Evolutionary conservation across 2,329 filamentous ascomycete genomes (phyloP).

Genomic region (Dactylellina sp.): DNA sequence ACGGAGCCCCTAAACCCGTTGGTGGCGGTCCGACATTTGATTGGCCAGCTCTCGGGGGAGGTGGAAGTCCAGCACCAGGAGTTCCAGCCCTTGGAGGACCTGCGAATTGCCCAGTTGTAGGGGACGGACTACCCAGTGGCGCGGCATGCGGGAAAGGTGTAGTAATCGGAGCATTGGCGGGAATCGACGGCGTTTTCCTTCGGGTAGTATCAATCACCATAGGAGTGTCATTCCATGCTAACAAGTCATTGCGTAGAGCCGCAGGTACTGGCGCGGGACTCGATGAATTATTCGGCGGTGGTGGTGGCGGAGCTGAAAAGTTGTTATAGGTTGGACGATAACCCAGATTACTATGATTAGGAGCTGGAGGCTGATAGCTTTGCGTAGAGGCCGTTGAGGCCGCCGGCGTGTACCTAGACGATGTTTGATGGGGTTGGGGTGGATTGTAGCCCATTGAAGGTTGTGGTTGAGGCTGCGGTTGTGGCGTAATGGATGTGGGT

Average conservation of each 20-base stretch:
- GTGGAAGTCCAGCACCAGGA: slow-evolving; percentile 69
- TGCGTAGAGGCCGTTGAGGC: slow-evolving; percentile 60
- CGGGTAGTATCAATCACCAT: slow-evolving; percentile 82
- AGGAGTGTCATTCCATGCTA: slow-evolving; percentile 95
- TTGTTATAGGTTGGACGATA: slow-evolving; percentile 49
- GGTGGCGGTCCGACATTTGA: slow-evolving; percentile 29
- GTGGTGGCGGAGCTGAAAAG: too few species aligned
- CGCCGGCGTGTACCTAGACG: slow-evolving; percentile 59
- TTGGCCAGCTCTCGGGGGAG: slow-evolving; percentile 63
- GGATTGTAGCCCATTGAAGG: slow-evolving; percentile 14
- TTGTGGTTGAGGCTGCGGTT: slow-evolving; percentile 10
- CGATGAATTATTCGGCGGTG: slow-evolving; percentile 76
- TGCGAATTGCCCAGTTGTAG: slow-evolving; percentile 78
- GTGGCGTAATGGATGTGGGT: slow-evolving; percentile 1
- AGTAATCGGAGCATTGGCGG: slow-evolving; percentile 72
- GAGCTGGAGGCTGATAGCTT: slow-evolving; percentile 64
- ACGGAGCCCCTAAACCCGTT: slow-evolving; percentile 60
- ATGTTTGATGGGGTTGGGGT: slow-evolving; percentile 24
- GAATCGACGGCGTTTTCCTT: slow-evolving; percentile 78
- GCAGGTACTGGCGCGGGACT: slow-evolving; percentile 73
- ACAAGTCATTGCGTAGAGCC: slow-evolving; percentile 72
- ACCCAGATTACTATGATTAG: slow-evolving; percentile 70
- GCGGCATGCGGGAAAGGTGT: slow-evolving; percentile 77
- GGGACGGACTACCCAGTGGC: slow-evolving; percentile 81
- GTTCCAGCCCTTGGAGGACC: slow-evolving; percentile 76